Base-by-base conservation (phyloP, 1,139 yeast species). In the Candida neerlandica region DNA sequence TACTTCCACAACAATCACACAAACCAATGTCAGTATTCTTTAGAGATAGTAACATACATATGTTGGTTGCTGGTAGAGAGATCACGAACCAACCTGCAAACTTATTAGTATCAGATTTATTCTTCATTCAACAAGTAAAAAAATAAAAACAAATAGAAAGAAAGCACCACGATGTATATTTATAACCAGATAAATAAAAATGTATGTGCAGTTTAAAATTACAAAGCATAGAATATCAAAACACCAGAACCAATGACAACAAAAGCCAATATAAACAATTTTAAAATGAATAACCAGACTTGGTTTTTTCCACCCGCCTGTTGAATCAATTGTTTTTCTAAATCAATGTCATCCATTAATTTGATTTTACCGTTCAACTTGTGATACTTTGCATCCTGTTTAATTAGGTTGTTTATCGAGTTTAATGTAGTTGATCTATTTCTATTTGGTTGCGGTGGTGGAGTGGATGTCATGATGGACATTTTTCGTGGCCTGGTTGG, bases 301-400 rank as follows among this genome's bases (percentile, higher is more conserved):
- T 69, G 60, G 46, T 71, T 60, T 46, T 62, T 69, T 5, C 77
- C 77, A 9, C 77, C 77, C 3, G 77, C 77, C 21, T 73, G 69
- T 23, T 66, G 55, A 34, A 71, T 71, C 46, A 72, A 54, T 56
- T 72, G 77, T 39, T 70, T 70, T 51, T 73, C 78, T 51, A 73
- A 61, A 44, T 73, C 78, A 2, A 63, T 58, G 40, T 67, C 66
- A 47, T 69, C 71, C 56, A 63, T 57, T 37, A 49, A 26, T 39
- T 44, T 37, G 21, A 47, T 39, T 30, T 47, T 48, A 10, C 49
- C 51, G 34, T 45, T 40, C 9, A 21, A 14, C 30, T 47, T 47
- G 23, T 23, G 38, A 12, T 39, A 23, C 37, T 45, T 52, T 35
- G 46, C 43, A 41, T 59, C 63, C 43, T 56, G 56, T 21, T 52